Conservation (phyloP, 306 rosid species). For the Ormosia emarginata region DNA sequence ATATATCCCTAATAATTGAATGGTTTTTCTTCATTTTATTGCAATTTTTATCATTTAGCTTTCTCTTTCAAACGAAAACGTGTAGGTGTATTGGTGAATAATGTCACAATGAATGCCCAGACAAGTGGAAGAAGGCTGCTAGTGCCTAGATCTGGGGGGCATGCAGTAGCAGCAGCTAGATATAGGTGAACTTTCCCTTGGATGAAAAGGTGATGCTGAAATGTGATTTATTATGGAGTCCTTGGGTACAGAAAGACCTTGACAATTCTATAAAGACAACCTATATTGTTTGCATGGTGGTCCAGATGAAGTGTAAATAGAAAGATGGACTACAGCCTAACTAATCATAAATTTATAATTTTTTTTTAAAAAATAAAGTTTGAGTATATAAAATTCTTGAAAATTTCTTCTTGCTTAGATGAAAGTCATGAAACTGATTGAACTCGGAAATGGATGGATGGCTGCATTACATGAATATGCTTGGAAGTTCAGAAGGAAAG, state of each 20-base stretch:
- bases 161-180: background rate
- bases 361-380: no score
- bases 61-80: background rate
- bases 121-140: background rate
- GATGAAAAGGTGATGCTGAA: constrained; percentile 26
- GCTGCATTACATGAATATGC: no score
- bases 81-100: no score
- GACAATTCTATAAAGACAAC: background rate
- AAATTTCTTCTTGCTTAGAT: background rate
- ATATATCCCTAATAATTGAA: background rate
- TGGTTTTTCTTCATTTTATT: background rate
- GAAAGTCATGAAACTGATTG: no score
- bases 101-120: background rate
- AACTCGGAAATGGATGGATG: no score
- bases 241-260: constrained; percentile 1
- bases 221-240: background rate
- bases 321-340: background rate
- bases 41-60: background rate
- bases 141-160: no score
- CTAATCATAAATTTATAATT: no score
- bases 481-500: no score
- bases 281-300: background rate
- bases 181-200: background rate
- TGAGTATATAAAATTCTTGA: background rate
- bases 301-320: background rate